These are phyloP conservation scores for Babesia gibsoni DNA, from an alignment of 169 alveolate genomes.

Conservation along the genomic window DNA sequence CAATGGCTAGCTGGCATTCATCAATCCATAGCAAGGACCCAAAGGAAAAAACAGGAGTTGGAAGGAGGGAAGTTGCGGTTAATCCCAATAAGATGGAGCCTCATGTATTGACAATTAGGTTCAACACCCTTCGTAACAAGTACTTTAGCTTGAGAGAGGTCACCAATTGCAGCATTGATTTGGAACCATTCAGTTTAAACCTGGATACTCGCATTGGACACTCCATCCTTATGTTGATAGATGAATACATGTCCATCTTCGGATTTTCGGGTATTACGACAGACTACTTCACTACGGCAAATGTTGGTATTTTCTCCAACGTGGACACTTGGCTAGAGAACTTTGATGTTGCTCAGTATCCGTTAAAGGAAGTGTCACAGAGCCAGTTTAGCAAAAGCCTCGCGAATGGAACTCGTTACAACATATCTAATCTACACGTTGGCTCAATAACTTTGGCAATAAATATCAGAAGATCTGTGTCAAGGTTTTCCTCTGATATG, in stretches of 20 bases:
- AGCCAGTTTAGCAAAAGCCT: conserved; percentile 34
- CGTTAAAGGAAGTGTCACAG: conserved; percentile 42
- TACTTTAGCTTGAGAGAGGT: conserved; percentile 42
- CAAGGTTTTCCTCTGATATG: conserved; percentile 16
- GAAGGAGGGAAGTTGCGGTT: not conserved
- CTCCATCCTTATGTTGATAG: conserved; percentile 42
- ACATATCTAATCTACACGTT: conserved; percentile 52
- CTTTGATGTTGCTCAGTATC: conserved; percentile 45
- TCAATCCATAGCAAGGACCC: conserved; percentile 1
- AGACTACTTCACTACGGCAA: conserved; percentile 51
- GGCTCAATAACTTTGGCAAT: conserved; percentile 45
- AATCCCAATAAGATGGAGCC: conserved; percentile 21
- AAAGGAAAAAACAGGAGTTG: not conserved
- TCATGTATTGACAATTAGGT: conserved; percentile 18
- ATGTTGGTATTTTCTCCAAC: conserved; percentile 58
- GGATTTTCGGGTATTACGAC: conserved; percentile 36
- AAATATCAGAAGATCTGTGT: conserved; percentile 43
- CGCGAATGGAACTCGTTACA: conserved; percentile 37
- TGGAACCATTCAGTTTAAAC: conserved; percentile 50
- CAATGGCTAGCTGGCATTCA: conserved; percentile 35
- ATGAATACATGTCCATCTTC: conserved; percentile 48
- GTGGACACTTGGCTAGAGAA: conserved; percentile 23
- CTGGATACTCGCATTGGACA: conserved; percentile 55
- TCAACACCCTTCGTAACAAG: conserved; percentile 48
- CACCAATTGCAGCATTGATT: conserved; percentile 36